phyloP scores from a whole-genome alignment of 208 protist genomes.

The Willaertia magna region DNA sequence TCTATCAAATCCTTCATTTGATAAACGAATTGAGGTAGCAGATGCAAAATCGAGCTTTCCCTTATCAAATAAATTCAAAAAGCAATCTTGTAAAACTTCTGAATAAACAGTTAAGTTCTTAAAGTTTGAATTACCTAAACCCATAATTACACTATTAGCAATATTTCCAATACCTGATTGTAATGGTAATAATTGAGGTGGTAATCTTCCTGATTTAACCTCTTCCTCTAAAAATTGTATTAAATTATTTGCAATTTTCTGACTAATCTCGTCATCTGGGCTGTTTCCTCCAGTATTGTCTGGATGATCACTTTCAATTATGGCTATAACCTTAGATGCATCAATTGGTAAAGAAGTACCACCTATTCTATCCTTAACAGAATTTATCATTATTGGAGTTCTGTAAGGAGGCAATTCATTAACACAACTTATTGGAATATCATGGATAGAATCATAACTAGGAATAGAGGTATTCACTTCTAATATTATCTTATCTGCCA shows the following conservation, averaged over 20 bases:
- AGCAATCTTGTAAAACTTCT: conserved; percentile 36
- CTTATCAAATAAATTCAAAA: conserved; percentile 31
- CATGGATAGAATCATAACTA: conserved; percentile 32
- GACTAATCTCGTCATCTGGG: conserved; percentile 10
- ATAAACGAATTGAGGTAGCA: conserved; percentile 26
- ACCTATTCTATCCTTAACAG: conserved; percentile 37
- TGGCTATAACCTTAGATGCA: conserved; percentile 24
- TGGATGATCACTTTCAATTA: conserved; percentile 23
- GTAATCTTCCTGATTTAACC: conserved; percentile 16
- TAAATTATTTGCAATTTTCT: conserved; percentile 21
- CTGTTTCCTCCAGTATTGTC: conserved; percentile 6
- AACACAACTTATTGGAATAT: conserved; percentile 20
- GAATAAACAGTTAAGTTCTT: conserved; percentile 28
- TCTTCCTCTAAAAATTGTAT: conserved; percentile 24
- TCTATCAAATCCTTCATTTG: conserved; percentile 20
- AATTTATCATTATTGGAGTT: conserved; percentile 19
- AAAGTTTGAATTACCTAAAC: conserved; percentile 18
- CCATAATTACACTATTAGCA: conserved; percentile 30
- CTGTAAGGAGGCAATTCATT: conserved; percentile 16
- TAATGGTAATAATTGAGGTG: conserved; percentile 29
- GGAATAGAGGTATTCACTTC: conserved; percentile 34
- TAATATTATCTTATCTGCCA: conserved; percentile 35
- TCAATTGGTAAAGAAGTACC: not conserved
- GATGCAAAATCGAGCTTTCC: conserved; percentile 31
- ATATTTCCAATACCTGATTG: conserved; percentile 33